These are phyloP conservation scores for Picochlorum sp. DNA, from an alignment of 139 green algal genomes.

Conservation along the genomic window DNA sequence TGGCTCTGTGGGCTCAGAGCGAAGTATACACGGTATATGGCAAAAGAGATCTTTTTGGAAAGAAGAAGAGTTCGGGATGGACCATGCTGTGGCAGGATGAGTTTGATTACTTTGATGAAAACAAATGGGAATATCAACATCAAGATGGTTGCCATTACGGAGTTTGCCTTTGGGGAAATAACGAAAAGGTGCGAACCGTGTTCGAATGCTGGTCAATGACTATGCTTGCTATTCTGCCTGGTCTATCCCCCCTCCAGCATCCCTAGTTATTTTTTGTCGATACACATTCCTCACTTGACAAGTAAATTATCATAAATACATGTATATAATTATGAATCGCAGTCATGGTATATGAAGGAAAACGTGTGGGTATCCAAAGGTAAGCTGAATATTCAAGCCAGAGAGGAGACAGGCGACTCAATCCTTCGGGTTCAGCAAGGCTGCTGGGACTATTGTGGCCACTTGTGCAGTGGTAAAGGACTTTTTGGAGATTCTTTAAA, in stretches of 20 bases:
- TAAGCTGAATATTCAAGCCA: slow-evolving; percentile 1
- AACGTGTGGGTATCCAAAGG: not conserved
- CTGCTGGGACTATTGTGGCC: slow-evolving; percentile 2
- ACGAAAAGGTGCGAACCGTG: not conserved
- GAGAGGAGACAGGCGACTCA: not conserved
- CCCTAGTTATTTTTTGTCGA: too few relatives aligned
- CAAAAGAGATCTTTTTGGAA: not conserved
- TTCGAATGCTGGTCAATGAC: too few relatives aligned
- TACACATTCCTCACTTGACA: too few relatives aligned
- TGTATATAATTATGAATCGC: not conserved
- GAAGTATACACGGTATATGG: not conserved
- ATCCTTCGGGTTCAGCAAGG: not conserved
- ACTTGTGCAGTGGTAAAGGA: not conserved
- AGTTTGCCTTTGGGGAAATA: not conserved
- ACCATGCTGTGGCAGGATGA: not conserved
- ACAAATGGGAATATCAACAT: not conserved
- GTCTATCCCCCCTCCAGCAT: too few relatives aligned
- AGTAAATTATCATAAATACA: too few relatives aligned
- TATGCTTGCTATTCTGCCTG: too few relatives aligned
- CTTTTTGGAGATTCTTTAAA: not conserved
- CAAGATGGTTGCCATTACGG: not conserved
- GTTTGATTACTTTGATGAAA: not conserved
- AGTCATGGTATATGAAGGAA: not conserved
- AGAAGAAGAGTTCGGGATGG: not conserved
- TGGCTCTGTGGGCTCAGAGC: not conserved